Evolutionary conservation across 148 eudicot genomes (phyloP).

Genomic region (Cornus suecica): DNA sequence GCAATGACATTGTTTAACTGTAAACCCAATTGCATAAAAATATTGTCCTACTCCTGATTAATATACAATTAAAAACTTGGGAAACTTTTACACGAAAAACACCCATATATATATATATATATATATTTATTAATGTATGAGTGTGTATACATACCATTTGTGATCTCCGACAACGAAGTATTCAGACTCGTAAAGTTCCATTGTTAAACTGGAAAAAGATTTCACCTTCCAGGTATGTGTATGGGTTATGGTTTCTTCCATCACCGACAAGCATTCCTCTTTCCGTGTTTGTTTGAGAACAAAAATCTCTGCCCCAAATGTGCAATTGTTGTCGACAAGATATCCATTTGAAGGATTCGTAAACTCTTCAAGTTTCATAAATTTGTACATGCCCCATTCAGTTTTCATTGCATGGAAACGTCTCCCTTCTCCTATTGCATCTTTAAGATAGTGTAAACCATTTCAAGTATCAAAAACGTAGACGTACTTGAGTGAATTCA

Average conservation of each 20-base stretch:
- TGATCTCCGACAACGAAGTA: slow-evolving; percentile 12
- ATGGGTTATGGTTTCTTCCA: neutral
- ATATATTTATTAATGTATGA: no score
- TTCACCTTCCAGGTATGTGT: slow-evolving; percentile 15
- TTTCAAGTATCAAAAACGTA: neutral
- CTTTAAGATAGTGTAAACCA: neutral
- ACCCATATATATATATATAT: no score
- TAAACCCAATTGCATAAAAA: neutral
- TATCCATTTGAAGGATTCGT: slow-evolving; percentile 18
- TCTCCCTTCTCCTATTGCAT: slow-evolving; percentile 7
- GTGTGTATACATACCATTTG: no score
- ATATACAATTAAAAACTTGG: no score
- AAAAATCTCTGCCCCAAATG: slow-evolving; percentile 22
- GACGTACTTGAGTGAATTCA: neutral
- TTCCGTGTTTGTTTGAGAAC: slow-evolving; percentile 18
- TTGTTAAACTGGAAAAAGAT: neutral
- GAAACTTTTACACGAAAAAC: no score
- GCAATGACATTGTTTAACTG: neutral
- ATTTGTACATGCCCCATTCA: slow-evolving; percentile 12
- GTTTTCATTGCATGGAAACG: slow-evolving; percentile 27
- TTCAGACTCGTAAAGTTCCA: slow-evolving; percentile 14
- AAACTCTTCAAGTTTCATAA: slow-evolving; percentile 15
- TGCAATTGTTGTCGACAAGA: slow-evolving; percentile 16
- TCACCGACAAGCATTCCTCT: slow-evolving; percentile 14
- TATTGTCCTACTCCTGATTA: neutral